Conservation (phyloP, 2,329 filamentous ascomycete species). For the Colletotrichum musae region DNA sequence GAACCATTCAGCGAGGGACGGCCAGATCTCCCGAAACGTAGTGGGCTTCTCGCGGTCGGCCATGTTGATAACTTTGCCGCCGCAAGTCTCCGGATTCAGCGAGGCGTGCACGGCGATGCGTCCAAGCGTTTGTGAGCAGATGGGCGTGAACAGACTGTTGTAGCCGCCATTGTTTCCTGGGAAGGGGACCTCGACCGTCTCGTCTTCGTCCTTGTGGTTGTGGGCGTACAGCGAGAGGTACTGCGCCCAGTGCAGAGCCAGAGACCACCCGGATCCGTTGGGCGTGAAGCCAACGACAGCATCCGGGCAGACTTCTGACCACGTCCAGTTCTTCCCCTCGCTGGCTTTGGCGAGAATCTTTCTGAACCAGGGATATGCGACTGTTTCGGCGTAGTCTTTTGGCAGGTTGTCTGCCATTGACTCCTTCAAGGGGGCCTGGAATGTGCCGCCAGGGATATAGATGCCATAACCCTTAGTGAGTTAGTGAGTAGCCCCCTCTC, state of each 20-base stretch:
- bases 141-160: conserved; percentile 50
- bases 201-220: conserved; percentile 43
- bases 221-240: conserved; percentile 54
- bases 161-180: conserved; percentile 47
- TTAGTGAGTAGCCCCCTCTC: not conserved
- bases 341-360: conserved; percentile 49
- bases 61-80: conserved; percentile 51
- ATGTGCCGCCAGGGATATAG: conserved; percentile 51
- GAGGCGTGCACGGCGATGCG: conserved; percentile 50
- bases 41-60: conserved; percentile 47
- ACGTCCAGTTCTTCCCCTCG: conserved; percentile 51
- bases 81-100: conserved; percentile 46
- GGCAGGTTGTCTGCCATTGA: conserved; percentile 51
- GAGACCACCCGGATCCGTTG: conserved; percentile 52
- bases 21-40: conserved; percentile 50
- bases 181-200: conserved; percentile 44
- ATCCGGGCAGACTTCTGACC: conserved; percentile 56
- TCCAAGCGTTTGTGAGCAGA: conserved; percentile 49
- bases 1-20: conserved; percentile 50
- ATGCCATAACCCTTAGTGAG: conserved; percentile 54
- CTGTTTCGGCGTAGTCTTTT: conserved; percentile 51
- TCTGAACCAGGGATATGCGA: conserved; percentile 53
- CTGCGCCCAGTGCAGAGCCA: conserved; percentile 57
- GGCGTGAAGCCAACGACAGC: conserved; percentile 56
- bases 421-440: conserved; percentile 51